These are phyloP conservation scores for Knoxdaviesia proteae DNA, from an alignment of 2,329 filamentous ascomycete genomes.

Conservation along the genomic window DNA sequence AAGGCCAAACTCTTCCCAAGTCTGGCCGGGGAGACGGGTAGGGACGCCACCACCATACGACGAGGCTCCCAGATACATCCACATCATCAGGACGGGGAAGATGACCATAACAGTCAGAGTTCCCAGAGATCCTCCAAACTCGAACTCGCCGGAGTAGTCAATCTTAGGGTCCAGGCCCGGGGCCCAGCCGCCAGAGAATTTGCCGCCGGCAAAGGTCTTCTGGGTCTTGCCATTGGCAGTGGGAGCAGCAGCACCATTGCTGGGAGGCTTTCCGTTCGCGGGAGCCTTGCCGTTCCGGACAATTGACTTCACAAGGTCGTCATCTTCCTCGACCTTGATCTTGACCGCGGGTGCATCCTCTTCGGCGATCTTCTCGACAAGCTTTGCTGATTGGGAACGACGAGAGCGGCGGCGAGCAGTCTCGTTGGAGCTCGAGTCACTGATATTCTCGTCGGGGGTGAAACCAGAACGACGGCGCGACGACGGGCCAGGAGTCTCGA, in stretches of 20 bases:
- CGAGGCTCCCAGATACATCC: constrained; percentile 94
- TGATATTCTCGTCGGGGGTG: constrained; percentile 19
- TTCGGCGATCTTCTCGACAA: constrained; percentile 28
- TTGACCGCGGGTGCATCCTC: background rate
- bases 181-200: constrained; percentile 33
- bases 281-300: constrained; percentile 11
- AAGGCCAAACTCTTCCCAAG: constrained; percentile 45
- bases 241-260: constrained; percentile 5
- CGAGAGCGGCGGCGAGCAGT: constrained; percentile 14
- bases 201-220: background rate
- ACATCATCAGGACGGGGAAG: constrained; percentile 94
- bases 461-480: constrained; percentile 29
- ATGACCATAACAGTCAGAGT: constrained; percentile 70
- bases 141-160: constrained; percentile 43
- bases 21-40: constrained; percentile 41
- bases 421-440: constrained; percentile 27
- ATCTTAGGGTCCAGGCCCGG: constrained; percentile 39
- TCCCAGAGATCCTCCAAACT: constrained; percentile 79
- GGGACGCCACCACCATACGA: constrained; percentile 81
- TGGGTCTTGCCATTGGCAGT: constrained; percentile 1
- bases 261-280: constrained; percentile 8
- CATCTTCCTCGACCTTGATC: background rate
- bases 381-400: constrained; percentile 24
- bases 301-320: too few relatives aligned
- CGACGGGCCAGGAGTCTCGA: constrained; percentile 32